A percentile compares a stretch with the other conserved stretches of the same genome.
phyloP scores from a whole-genome alignment of 371 early-diverging fungal species.

The Furculomyces boomerangus region DNA sequence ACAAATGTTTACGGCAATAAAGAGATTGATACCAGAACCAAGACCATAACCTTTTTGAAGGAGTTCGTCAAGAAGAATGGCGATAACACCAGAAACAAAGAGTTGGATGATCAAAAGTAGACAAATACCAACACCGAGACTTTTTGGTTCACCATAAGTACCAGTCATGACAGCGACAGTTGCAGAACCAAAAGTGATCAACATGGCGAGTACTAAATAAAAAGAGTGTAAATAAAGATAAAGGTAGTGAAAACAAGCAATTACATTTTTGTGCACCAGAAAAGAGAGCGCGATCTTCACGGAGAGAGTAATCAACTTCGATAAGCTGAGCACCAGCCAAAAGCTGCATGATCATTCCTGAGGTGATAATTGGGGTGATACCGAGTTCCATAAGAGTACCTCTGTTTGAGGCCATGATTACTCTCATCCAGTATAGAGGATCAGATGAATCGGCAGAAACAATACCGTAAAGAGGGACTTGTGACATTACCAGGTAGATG shows the following conservation, averaged over 20 bases:
- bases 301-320: slow-evolving; percentile 93
- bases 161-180: slow-evolving; percentile 96
- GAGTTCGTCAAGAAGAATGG: slow-evolving; percentile 97
- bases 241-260: not conserved
- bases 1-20: slow-evolving; percentile 99
- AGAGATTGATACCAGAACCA: slow-evolving; percentile 99
- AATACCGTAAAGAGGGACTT: slow-evolving; percentile 99
- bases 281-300: slow-evolving; percentile 97
- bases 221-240: slow-evolving; percentile 25
- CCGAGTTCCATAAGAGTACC: slow-evolving; percentile 99
- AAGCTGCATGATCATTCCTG: slow-evolving; percentile 99
- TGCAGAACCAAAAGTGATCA: slow-evolving; percentile 94
- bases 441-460: slow-evolving; percentile 94
- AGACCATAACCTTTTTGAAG: slow-evolving; percentile 99
- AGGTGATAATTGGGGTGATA: slow-evolving; percentile 97
- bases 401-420: slow-evolving; percentile 97
- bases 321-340: slow-evolving; percentile 92
- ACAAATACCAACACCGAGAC: slow-evolving; percentile 88
- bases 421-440: slow-evolving; percentile 99
- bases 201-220: slow-evolving; percentile 53
- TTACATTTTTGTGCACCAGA: slow-evolving; percentile 87
- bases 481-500: slow-evolving; percentile 97
- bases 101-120: slow-evolving; percentile 90
- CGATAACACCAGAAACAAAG: slow-evolving; percentile 91
- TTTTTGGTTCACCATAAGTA: slow-evolving; percentile 90